phyloP scores from a whole-genome alignment of 2,329 filamentous ascomycete species.

The Cryphonectria carpinicola region DNA sequence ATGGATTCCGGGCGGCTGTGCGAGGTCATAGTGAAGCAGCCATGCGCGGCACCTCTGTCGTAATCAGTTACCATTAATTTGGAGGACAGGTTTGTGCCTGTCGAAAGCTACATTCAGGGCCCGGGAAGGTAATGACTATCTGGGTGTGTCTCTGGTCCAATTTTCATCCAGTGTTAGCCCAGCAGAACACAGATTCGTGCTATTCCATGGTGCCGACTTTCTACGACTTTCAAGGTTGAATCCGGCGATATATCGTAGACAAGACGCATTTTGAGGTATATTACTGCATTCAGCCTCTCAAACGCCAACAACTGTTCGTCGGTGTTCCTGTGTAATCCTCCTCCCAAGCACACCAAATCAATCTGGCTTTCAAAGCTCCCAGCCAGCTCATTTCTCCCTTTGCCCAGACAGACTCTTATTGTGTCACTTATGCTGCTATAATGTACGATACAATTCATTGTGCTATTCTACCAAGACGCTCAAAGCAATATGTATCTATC shows the following conservation, averaged over 20 bases:
- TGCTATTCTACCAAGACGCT: not conserved
- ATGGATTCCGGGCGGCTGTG: too few species aligned
- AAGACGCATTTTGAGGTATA: not conserved
- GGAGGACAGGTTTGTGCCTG: not conserved
- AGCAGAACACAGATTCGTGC: not conserved
- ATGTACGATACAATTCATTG: not conserved
- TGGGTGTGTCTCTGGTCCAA: not conserved
- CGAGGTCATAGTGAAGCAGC: not conserved
- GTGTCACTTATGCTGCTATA: not conserved
- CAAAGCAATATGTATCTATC: not conserved
- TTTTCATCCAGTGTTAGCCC: not conserved
- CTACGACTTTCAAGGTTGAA: not conserved
- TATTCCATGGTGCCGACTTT: not conserved
- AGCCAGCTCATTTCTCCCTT: not conserved
- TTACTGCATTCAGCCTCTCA: not conserved
- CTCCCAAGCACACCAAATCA: not conserved
- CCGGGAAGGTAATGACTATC: not conserved
- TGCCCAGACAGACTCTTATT: not conserved
- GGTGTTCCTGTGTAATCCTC: not conserved
- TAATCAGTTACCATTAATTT: not conserved
- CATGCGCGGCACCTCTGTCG: not conserved
- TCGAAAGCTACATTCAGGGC: not conserved
- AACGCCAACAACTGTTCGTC: not conserved
- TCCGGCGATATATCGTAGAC: not conserved
- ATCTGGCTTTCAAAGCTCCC: not conserved